Conservation (phyloP, 768 basidiomycete species). For the Russula olivacea region DNA sequence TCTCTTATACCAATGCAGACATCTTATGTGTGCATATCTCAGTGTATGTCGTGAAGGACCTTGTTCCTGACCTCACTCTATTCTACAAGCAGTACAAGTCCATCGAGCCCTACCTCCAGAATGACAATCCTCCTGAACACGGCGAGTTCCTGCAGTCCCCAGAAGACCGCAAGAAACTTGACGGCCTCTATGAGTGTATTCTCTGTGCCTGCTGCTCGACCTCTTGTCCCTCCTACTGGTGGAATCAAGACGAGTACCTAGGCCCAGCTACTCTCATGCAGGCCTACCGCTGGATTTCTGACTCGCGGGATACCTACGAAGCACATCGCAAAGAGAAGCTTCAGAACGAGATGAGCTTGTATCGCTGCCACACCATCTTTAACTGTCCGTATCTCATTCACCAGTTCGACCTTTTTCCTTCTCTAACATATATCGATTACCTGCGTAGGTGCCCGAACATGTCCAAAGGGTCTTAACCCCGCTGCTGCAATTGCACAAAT, state of each 20-base stretch:
- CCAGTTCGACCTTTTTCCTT: slow-evolving; percentile 25
- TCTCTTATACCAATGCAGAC: neutral
- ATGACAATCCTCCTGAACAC: slow-evolving; percentile 80
- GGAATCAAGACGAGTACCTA: slow-evolving; percentile 98
- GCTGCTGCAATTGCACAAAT: slow-evolving; percentile 89
- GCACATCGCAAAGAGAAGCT: slow-evolving; percentile 83
- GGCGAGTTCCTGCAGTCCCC: slow-evolving; percentile 86
- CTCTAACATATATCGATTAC: neutral
- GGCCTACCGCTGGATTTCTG: slow-evolving; percentile 97
- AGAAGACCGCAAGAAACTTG: slow-evolving; percentile 92
- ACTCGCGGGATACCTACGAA: slow-evolving; percentile 82
- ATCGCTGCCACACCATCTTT: slow-evolving; percentile 98
- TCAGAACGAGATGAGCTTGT: slow-evolving; percentile 94
- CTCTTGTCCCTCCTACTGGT: slow-evolving; percentile 97
- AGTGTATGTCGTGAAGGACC: slow-evolving; percentile 99
- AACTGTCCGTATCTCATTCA: slow-evolving; percentile 51
- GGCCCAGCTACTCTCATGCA: slow-evolving; percentile 97
- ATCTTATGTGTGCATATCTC: neutral
- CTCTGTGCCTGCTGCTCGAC: slow-evolving; percentile 97
- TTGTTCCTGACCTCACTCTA: slow-evolving; percentile 84
- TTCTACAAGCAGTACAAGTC: slow-evolving; percentile 99
- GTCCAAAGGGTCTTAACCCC: slow-evolving; percentile 94
- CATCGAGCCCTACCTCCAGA: slow-evolving; percentile 94
- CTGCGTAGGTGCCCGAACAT: slow-evolving; percentile 77
- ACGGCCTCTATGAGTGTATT: slow-evolving; percentile 93